Evolutionary conservation across 768 basidiomycete genomes (phyloP), one percentile per base, ranked within the genome.

Genomic region (Piloderma croceum): DNA sequence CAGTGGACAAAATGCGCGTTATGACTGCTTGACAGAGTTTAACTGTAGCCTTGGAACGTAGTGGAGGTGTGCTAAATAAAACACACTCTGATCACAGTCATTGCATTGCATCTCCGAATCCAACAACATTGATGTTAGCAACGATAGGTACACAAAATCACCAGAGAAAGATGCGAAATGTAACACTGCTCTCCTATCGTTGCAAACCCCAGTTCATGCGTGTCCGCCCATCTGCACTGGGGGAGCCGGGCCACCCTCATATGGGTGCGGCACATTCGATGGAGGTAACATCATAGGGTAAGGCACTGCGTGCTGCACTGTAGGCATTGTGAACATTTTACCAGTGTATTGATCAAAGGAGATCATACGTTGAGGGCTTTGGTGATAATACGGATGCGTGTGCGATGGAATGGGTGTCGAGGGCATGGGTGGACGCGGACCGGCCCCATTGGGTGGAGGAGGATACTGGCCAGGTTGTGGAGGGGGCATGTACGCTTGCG

Each of bases 201-300:
- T n/a, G n/a, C n/a, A n/a, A n/a, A n/a, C n/a, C n/a, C n/a, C n/a
- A n/a, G n/a, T 58, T 70, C 64, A 82, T 53, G 78, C 77, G 52
- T 86, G 85, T 35, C 83, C 83, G 43, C 83, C 82, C 87, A 89
- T 86, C 36, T 69, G 79, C 39, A 83, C 83, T 19, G 78, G 82
- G 39, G 75, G 78, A 24, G 80, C 74, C 43, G 79, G 77, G 13
- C 73, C 76, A 44, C 72, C 77, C 34, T 90, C 85, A 61, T 89
- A 90, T 24, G 73, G 75, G 56, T 88, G 76, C 46, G 81, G 82
- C 29, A 75, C 76, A 32, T 67, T 73, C n/a, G 82, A 82, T 41
- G 83, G 84, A 40, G 80, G 83, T 83, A 89, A 88, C 86, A 90
- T 90, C 83, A 88, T 86, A n/a, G 76, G 82, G 59, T 90, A 91